Evolutionary conservation across 345 rosid genomes (phyloP), one percentile per base, ranked within the genome.

Genomic region (Populus alba): DNA sequence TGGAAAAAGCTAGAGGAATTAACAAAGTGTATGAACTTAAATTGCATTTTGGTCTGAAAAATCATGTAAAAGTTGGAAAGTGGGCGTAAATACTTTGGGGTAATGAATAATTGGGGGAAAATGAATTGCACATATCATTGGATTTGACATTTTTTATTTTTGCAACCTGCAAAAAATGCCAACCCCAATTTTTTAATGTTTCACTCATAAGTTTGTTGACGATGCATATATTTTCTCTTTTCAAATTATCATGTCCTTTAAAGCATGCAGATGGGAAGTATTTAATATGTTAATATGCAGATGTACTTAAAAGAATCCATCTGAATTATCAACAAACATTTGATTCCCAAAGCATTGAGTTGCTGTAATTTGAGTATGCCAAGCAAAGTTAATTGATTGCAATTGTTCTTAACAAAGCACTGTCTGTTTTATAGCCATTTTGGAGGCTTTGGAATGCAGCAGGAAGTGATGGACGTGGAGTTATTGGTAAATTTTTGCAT

Each of bases 391-490:
- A 68, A 68, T 33, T 68, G 23, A 15, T 47, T 35, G 27, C 38
- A 8, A 61, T 81, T 35, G 22, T 70, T 70, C 77, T 82, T 70
- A 59, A 45, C 17, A 70, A 70, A 73, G 13, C 29, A 29, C 35
- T 45, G 27, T 33, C 49, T 79, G 68, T 79, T 72, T 80, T 74
- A 76, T 87, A 95, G 98, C 98, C 98, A 66, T 95, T 95, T 84
- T 95, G 98, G 98, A 95, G 97, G 91, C 88, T 95, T 67, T 95
- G 98, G 97, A 92, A 92, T 87, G 86, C 98, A 71, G 23, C 97
- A 10, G 97, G 94, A 70, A 91, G 97, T 89, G 92, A 87, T 83
- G 98, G 98, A 45, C 97, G 98, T 76, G 98, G 98, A 27, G 97
- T 93, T 70, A 89, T 95, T 83, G 98, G 98, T 95, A 78, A 71